These are phyloP conservation scores for Phytophthora macrochlamydospora DNA, from an alignment of 352 stramenopile species.

Conservation along the genomic window DNA sequence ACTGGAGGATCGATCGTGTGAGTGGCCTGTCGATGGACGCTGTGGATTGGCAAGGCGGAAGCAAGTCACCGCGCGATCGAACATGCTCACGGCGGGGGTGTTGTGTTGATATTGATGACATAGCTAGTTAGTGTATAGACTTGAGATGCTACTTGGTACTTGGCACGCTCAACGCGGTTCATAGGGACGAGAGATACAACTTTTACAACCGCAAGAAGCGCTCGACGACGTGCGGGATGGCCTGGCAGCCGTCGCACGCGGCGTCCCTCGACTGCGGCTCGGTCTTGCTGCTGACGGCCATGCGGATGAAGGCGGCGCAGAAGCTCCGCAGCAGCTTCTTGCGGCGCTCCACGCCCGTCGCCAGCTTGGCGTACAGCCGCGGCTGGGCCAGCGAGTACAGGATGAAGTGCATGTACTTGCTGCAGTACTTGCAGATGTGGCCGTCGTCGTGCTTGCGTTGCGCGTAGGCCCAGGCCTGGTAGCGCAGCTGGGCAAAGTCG, in stretches of 20 bases:
- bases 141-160: neutral
- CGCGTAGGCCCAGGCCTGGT: slow-evolving; percentile 45
- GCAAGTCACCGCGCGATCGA: neutral
- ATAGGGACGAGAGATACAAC: slow-evolving; percentile 8
- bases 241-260: slow-evolving; percentile 41
- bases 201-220: slow-evolving; percentile 34
- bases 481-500: slow-evolving; percentile 49
- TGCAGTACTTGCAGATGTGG: slow-evolving; percentile 50
- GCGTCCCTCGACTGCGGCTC: slow-evolving; percentile 26
- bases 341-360: slow-evolving; percentile 29
- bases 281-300: slow-evolving; percentile 42
- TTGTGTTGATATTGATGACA: too few relatives aligned
- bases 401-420: slow-evolving; percentile 60
- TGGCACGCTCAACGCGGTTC: slow-evolving; percentile 1
- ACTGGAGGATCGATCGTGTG: neutral
- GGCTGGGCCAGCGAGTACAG: slow-evolving; percentile 50
- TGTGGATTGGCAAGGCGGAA: slow-evolving; percentile 2
- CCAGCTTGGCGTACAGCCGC: slow-evolving; percentile 43
- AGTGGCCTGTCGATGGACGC: too few relatives aligned
- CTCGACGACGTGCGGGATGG: slow-evolving; percentile 48
- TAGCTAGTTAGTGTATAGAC: neutral
- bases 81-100: too few relatives aligned
- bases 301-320: slow-evolving; percentile 46
- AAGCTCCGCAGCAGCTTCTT: slow-evolving; percentile 50
- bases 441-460: slow-evolving; percentile 43